A percentile compares a stretch with the other conserved stretches of the same genome.
Evolutionary conservation across 768 basidiomycete species (phyloP).

Genomic region (Phylloporus rhodoxanthus): DNA sequence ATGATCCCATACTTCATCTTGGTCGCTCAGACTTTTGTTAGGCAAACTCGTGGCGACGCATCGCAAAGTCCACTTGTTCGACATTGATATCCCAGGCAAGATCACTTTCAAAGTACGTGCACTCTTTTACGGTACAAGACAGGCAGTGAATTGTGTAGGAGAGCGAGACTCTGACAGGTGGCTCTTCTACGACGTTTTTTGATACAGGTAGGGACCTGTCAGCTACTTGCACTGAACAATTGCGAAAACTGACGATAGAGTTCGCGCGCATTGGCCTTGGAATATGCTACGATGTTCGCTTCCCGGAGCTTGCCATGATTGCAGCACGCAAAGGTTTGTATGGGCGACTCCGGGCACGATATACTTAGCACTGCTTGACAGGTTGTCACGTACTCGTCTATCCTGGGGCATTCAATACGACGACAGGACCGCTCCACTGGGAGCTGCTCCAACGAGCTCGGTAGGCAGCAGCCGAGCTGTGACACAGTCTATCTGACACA

Average conservation of each 20-base stretch:
- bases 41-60: slow-evolving; percentile 84
- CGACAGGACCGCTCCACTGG: slow-evolving; percentile 96
- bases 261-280: slow-evolving; percentile 96
- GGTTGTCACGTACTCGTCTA: slow-evolving; percentile 88
- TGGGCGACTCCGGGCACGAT: too few species aligned
- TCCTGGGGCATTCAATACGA: slow-evolving; percentile 92
- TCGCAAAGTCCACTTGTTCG: slow-evolving; percentile 94
- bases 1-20: not conserved
- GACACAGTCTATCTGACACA: slow-evolving; percentile 4
- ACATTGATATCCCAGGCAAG: slow-evolving; percentile 93
- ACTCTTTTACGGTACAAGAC: not conserved
- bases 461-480: slow-evolving; percentile 31
- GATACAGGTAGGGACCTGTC: slow-evolving; percentile 64
- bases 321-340: slow-evolving; percentile 74
- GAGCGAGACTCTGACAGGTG: slow-evolving; percentile 81
- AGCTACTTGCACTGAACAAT: not conserved
- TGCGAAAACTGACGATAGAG: slow-evolving; percentile 38
- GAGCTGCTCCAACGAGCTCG: slow-evolving; percentile 81
- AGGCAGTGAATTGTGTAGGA: slow-evolving; percentile 48
- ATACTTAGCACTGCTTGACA: slow-evolving; percentile 25
- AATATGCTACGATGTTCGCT: slow-evolving; percentile 93
- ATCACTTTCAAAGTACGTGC: slow-evolving; percentile 76
- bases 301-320: slow-evolving; percentile 91
- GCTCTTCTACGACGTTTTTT: slow-evolving; percentile 67
- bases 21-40: slow-evolving; percentile 24